Evolutionary conservation across 768 basidiomycete genomes (phyloP).

Genomic region (Punctularia strigosozonata): DNA sequence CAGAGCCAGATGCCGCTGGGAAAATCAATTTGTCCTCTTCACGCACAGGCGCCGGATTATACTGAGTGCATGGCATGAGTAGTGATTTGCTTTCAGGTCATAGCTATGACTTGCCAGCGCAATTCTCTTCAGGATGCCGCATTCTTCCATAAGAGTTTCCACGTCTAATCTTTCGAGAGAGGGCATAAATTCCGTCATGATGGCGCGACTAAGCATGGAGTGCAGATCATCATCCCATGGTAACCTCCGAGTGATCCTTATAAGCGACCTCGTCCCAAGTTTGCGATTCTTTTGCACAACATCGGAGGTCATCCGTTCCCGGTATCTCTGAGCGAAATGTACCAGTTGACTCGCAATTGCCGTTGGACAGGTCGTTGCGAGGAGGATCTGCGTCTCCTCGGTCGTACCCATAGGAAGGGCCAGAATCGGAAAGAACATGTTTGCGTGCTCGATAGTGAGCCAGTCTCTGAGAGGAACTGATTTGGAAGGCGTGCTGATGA

Average conservation of each 20-base stretch:
- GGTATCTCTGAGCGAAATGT: constrained; percentile 45
- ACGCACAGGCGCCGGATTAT: constrained; percentile 33
- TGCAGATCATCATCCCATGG: constrained; percentile 34
- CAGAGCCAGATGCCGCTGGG: constrained; percentile 27
- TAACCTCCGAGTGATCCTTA: constrained; percentile 40
- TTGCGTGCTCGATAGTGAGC: constrained; percentile 54
- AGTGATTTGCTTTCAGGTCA: background rate
- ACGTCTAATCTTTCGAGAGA: constrained; percentile 44
- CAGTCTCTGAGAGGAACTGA: constrained; percentile 57
- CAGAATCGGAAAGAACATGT: constrained; percentile 58
- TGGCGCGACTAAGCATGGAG: constrained; percentile 32
- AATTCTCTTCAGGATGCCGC: constrained; percentile 29
- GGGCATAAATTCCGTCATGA: constrained; percentile 52
- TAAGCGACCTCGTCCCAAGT: constrained; percentile 48
- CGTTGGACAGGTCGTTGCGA: constrained; percentile 35
- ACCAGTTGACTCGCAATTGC: constrained; percentile 28
- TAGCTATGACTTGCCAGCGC: constrained; percentile 21
- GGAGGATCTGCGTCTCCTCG: constrained; percentile 40
- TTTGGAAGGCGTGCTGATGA: constrained; percentile 52
- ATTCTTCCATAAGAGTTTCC: constrained; percentile 37
- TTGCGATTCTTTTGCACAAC: constrained; percentile 49
- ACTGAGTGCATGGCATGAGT: constrained; percentile 22
- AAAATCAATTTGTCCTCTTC: constrained; percentile 30
- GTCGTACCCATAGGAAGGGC: constrained; percentile 43
- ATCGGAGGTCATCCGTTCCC: constrained; percentile 40